Evolutionary conservation across 2,329 filamentous ascomycete genomes (phyloP), one percentile per base, ranked within the genome.

Genomic region (Bipolaris victoriae): DNA sequence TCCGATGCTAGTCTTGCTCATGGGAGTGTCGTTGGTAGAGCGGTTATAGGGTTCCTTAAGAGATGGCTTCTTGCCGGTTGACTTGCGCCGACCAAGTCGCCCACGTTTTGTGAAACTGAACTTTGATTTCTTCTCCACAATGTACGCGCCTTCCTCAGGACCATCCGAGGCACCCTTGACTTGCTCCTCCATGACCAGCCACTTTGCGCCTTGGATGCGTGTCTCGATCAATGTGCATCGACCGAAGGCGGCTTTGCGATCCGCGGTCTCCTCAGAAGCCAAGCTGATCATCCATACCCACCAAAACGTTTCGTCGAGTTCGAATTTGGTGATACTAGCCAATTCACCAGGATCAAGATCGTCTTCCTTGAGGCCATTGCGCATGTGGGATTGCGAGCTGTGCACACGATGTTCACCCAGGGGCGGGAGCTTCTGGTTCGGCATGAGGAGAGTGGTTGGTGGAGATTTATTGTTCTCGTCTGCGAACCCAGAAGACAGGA

Each of bases 211-310:
- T 40, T 84, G 82, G 59, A 98, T 95, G 13, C 86, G 82, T 0
- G 95, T 98, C 76, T 99, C 95, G 44, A 98, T 85, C 37, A 99
- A 84, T 18, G 95, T 92, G 71, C 95, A 99, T 62, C 95, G 86
- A 36, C 95, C 95, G 74, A 99, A 99, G 0, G 93, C 92, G 5
- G 93, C 89, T 75, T 99, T 99, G 59, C 95, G 87, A 45, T 89
- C 84, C 0, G 87, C 78, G 0, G 93, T 90, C 78, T 99, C 95
- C 70, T 99, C 95, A 0, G 88, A 90, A 1, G 94, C 92, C 69
- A 99, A 80, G 82, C 94, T 98, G 67, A 88, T 96, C 84, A 99
- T 98, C 95, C 95, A 99, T 3, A 98, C 95, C 94, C 95, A 98
- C 95, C 95, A 99, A 76, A 99, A 99, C 1, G 92, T 90, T 74